Evolutionary conservation across 1,284 basidiomycete species (phyloP).

Genomic region (Leccinum subrobustum): DNA sequence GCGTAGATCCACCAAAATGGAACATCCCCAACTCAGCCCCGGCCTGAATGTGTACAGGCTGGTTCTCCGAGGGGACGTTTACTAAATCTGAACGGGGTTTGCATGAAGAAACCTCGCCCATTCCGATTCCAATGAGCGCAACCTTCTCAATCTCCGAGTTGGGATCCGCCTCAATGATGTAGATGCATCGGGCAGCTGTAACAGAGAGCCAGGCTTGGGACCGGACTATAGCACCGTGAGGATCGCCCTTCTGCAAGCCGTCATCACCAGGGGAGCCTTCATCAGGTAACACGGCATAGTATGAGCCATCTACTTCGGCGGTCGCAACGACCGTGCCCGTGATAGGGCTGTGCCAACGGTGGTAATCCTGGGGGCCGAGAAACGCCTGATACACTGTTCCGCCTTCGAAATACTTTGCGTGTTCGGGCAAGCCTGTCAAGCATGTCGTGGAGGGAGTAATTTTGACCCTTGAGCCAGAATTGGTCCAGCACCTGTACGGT

Average conservation of each 20-base stretch:
- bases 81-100: too few relatives aligned
- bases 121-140: slow-evolving; percentile 51
- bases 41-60: slow-evolving; percentile 25
- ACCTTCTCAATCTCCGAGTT: slow-evolving; percentile 29
- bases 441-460: slow-evolving; percentile 42
- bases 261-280: neutral
- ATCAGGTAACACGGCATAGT: slow-evolving; percentile 38
- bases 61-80: too few relatives aligned
- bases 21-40: slow-evolving; percentile 50
- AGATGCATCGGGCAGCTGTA: slow-evolving; percentile 44
- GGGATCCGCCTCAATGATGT: slow-evolving; percentile 51
- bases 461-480: slow-evolving; percentile 50
- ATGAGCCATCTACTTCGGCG: slow-evolving; percentile 45
- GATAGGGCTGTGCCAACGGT: slow-evolving; percentile 56
- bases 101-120: slow-evolving; percentile 56
- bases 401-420: slow-evolving; percentile 28
- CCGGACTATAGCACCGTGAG: slow-evolving; percentile 41
- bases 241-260: slow-evolving; percentile 5
- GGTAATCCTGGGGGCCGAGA: slow-evolving; percentile 46
- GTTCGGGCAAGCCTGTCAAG: slow-evolving; percentile 20
- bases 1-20: slow-evolving; percentile 52
- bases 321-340: slow-evolving; percentile 44
- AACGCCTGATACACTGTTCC: slow-evolving; percentile 55
- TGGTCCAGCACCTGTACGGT: slow-evolving; percentile 37
- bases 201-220: slow-evolving; percentile 14